phyloP scores from a whole-genome alignment of 2,329 filamentous ascomycete species.

The Aspergillus fructus region DNA sequence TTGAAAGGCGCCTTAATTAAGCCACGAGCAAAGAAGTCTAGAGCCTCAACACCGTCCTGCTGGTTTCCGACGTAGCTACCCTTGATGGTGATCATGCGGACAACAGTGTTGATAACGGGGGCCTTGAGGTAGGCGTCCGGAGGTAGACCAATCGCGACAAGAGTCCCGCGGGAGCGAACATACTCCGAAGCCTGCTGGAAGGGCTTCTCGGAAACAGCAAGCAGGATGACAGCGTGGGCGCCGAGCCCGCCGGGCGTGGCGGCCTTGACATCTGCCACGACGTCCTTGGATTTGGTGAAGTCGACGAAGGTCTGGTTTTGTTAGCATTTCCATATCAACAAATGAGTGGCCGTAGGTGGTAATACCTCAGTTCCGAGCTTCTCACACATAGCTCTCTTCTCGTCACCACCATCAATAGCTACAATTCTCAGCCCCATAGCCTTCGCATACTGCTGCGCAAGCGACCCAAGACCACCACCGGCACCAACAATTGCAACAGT shows the following conservation, averaged over 20 bases:
- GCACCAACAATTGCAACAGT: conserved; percentile 77
- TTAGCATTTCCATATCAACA: background rate
- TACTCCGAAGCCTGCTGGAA: conserved; percentile 83
- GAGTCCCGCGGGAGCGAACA: conserved; percentile 74
- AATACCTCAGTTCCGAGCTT: conserved; percentile 62
- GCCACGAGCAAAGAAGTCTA: conserved; percentile 80
- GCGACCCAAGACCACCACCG: conserved; percentile 75
- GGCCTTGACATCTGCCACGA: conserved; percentile 77
- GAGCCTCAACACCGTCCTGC: conserved; percentile 77
- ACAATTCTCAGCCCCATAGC: conserved; percentile 82
- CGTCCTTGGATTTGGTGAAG: conserved; percentile 64
- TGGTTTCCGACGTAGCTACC: conserved; percentile 90
- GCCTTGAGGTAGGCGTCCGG: conserved; percentile 64
- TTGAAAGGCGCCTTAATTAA: conserved; percentile 83
- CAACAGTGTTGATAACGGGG: conserved; percentile 80
- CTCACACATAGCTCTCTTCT: conserved; percentile 69
- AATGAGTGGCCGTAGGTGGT: no score
- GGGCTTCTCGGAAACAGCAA: conserved; percentile 81
- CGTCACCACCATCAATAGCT: conserved; percentile 77
- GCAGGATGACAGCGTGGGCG: conserved; percentile 78
- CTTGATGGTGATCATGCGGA: conserved; percentile 85
- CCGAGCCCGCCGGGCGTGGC: conserved; percentile 68
- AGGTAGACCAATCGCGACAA: conserved; percentile 84
- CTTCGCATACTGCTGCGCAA: conserved; percentile 84
- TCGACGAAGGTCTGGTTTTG: conserved; percentile 69